phyloP scores from a whole-genome alignment of 2,329 filamentous ascomycete genomes.

The Berkeleyomyces basicola region DNA sequence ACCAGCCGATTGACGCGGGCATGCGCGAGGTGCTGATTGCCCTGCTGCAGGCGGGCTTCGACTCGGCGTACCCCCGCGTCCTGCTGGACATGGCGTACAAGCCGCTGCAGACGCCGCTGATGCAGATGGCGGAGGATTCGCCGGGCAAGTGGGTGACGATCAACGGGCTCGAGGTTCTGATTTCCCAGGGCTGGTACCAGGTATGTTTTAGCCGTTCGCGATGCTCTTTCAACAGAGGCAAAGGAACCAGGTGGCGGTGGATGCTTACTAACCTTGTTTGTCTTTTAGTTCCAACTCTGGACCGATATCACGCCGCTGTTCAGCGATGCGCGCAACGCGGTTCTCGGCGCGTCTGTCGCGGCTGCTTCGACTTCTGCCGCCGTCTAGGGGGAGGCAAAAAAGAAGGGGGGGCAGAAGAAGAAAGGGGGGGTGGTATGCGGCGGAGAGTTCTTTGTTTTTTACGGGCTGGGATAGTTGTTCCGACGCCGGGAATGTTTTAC shows the following conservation, averaged over 20 bases:
- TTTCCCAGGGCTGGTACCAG: constrained; percentile 81
- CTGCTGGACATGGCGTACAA: constrained; percentile 96
- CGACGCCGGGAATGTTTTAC: too few relatives aligned
- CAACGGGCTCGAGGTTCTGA: constrained; percentile 73
- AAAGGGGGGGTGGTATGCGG: not conserved
- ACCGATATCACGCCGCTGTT: constrained; percentile 65
- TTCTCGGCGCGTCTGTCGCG: constrained; percentile 24
- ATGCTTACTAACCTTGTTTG: constrained; percentile 16
- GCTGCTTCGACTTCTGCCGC: not conserved
- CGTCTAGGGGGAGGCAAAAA: not conserved
- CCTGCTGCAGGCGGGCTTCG: constrained; percentile 26
- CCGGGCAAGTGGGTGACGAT: constrained; percentile 59
- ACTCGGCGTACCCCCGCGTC: constrained; percentile 32
- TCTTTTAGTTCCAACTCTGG: constrained; percentile 58
- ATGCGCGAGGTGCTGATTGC: constrained; percentile 50
- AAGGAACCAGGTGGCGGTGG: too few relatives aligned
- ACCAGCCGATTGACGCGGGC: constrained; percentile 58
- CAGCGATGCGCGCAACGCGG: constrained; percentile 46
- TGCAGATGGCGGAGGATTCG: constrained; percentile 61
- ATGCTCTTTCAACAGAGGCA: not conserved
- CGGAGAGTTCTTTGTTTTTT: too few relatives aligned
- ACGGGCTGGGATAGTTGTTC: too few relatives aligned
- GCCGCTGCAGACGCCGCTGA: constrained; percentile 65
- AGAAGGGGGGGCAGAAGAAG: not conserved
- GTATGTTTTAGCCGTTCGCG: constrained; percentile 24